phyloP scores from a whole-genome alignment of 208 protist species.

The Trypanosoma rangeli region DNA sequence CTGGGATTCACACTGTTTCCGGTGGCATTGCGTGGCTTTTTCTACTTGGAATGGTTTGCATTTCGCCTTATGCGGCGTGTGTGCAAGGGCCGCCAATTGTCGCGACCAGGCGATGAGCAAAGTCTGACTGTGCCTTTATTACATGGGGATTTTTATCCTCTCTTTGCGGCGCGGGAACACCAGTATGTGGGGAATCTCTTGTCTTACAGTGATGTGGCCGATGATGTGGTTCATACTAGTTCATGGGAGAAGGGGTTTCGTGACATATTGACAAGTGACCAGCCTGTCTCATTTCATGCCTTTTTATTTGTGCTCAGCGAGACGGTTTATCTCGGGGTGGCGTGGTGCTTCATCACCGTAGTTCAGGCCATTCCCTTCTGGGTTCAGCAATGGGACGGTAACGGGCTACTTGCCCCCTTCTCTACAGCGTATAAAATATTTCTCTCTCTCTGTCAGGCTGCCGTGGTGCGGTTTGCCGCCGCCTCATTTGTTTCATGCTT shows the following conservation, averaged over 20 bases:
- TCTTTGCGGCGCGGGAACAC: neutral
- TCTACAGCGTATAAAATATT: slow-evolving; percentile 62
- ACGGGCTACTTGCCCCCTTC: slow-evolving; percentile 41
- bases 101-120: neutral
- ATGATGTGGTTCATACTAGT: slow-evolving; percentile 6
- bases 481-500: slow-evolving; percentile 61
- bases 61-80: slow-evolving; percentile 11
- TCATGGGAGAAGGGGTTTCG: slow-evolving; percentile 52
- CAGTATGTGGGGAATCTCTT: slow-evolving; percentile 1
- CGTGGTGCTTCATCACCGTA: slow-evolving; percentile 56
- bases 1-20: slow-evolving; percentile 77
- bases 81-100: neutral
- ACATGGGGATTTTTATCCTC: slow-evolving; percentile 11
- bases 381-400: slow-evolving; percentile 61
- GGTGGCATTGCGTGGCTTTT: slow-evolving; percentile 55
- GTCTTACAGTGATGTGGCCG: slow-evolving; percentile 10
- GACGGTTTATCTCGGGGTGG: slow-evolving; percentile 47
- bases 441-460: slow-evolving; percentile 69
- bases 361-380: slow-evolving; percentile 62
- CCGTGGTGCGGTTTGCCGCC: slow-evolving; percentile 67
- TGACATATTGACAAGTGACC: slow-evolving; percentile 44
- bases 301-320: slow-evolving; percentile 70
- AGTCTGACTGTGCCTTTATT: neutral
- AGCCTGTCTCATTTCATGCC: slow-evolving; percentile 61
- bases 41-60: slow-evolving; percentile 40